A percentile compares a stretch with the other conserved stretches of the same genome.
Conservation (phyloP, 345 rosid species). For the Dimocarpus longan region DNA sequence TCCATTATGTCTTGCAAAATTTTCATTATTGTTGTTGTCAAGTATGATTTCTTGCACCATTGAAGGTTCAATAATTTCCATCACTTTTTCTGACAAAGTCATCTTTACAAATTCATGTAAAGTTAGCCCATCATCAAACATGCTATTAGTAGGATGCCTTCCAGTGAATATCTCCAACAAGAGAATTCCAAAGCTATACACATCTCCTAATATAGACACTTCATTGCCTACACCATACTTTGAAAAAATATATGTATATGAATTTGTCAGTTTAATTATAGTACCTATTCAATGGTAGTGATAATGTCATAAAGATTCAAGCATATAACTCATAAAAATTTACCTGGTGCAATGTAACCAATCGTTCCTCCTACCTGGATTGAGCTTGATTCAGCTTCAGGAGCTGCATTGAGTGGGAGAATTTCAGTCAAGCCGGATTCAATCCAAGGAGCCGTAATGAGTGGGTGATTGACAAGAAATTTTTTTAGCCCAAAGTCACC, state of each 20-base stretch:
- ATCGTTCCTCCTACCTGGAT: constrained; percentile 25
- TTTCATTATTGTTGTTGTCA: background rate
- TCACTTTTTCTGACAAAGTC: background rate
- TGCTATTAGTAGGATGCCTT: background rate
- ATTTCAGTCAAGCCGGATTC: no score
- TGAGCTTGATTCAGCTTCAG: constrained; percentile 20
- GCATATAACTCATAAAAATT: background rate
- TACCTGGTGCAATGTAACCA: constrained; percentile 26
- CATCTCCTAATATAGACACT: background rate
- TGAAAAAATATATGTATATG: background rate
- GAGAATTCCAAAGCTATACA: constrained; percentile 10
- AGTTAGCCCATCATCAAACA: background rate
- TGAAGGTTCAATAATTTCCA: constrained; percentile 6
- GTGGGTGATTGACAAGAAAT: background rate
- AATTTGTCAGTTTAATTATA: background rate
- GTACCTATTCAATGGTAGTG: background rate
- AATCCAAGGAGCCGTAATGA: background rate
- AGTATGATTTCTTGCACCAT: background rate
- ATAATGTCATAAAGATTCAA: background rate
- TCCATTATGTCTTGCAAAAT: background rate
- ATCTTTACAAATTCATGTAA: background rate
- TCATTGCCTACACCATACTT: background rate
- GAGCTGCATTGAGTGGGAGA: no score
- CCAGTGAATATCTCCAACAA: background rate
- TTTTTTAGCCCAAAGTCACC: constrained; percentile 31